A percentile compares a stretch with the other conserved stretches of the same genome.
These are phyloP conservation scores for Claviceps spartinae DNA, from an alignment of 2,329 filamentous ascomycete genomes.

Conservation along the genomic window DNA sequence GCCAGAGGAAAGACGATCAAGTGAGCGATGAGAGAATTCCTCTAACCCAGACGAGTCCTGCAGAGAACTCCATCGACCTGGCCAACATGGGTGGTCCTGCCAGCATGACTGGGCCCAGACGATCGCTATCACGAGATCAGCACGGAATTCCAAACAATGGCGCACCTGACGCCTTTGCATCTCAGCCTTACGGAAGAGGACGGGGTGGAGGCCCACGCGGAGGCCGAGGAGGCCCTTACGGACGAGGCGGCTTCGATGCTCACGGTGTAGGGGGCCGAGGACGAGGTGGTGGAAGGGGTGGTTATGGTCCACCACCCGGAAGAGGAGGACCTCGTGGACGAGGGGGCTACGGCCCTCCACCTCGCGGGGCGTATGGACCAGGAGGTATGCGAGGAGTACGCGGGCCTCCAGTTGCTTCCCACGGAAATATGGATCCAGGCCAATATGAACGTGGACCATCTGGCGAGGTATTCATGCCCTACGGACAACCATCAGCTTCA, in stretches of 20 bases:
- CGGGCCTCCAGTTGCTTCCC: conserved; percentile 22
- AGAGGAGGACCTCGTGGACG: conserved; percentile 26
- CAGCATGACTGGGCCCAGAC: conserved; percentile 21
- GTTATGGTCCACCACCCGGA: conserved; percentile 27
- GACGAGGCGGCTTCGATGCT: conserved; percentile 36
- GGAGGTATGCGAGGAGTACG: conserved; percentile 17
- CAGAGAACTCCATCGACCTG: conserved; percentile 33
- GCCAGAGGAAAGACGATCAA: conserved; percentile 46
- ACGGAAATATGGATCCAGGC: conserved; percentile 19
- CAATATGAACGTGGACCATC: conserved; percentile 25
- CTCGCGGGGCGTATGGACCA: conserved; percentile 18
- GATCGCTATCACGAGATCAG: conserved; percentile 41
- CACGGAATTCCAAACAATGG: conserved; percentile 46
- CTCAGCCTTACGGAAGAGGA: conserved; percentile 41
- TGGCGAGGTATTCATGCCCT: background rate
- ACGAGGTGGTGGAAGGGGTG: conserved; percentile 26
- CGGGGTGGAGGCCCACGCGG: conserved; percentile 29
- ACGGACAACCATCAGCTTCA: conserved; percentile 19
- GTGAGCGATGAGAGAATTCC: conserved; percentile 59
- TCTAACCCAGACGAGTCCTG: conserved; percentile 51
- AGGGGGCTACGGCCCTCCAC: conserved; percentile 19
- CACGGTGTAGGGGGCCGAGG: conserved; percentile 28
- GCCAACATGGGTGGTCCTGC: conserved; percentile 20
- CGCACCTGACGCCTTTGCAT: conserved; percentile 31
- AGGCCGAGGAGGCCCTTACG: conserved; percentile 32